These are phyloP conservation scores for Acrocalymma vagum DNA, from an alignment of 2,329 filamentous ascomycete species.

Conservation along the genomic window DNA sequence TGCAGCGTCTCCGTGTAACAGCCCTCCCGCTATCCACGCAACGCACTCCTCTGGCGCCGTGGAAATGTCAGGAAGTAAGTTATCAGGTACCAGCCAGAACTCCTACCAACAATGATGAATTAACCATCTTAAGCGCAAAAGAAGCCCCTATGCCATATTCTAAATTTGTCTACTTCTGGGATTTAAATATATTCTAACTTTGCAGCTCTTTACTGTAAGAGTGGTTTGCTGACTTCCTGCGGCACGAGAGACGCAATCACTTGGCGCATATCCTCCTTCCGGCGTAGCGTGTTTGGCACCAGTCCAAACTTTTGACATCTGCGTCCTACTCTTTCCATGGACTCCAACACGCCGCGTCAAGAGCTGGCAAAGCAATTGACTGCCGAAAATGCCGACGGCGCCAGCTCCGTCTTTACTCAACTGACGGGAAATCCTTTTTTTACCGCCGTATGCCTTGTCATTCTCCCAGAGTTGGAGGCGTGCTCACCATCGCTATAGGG, in stretches of 20 bases:
- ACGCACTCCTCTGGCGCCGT: too few relatives aligned
- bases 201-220: too few relatives aligned
- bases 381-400: constrained; percentile 37
- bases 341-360: constrained; percentile 46
- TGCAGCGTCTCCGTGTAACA: too few relatives aligned
- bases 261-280: constrained; percentile 12
- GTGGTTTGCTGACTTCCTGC: too few relatives aligned
- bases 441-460: constrained; percentile 64
- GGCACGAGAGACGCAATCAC: neutral
- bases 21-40: too few relatives aligned
- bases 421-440: constrained; percentile 62
- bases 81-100: too few relatives aligned
- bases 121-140: too few relatives aligned
- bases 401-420: constrained; percentile 53
- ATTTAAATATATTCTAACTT: too few relatives aligned
- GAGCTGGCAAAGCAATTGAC: constrained; percentile 48
- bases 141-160: too few relatives aligned
- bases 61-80: too few relatives aligned
- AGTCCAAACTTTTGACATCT: constrained; percentile 13
- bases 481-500: constrained; percentile 61
- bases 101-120: too few relatives aligned
- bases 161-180: too few relatives aligned
- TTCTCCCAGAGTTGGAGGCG: constrained; percentile 23
- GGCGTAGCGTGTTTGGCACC: constrained; percentile 13
- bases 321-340: constrained; percentile 32